These are phyloP conservation scores for Podospora didyma DNA, from an alignment of 495 filamentous ascomycete genomes.

Conservation along the genomic window DNA sequence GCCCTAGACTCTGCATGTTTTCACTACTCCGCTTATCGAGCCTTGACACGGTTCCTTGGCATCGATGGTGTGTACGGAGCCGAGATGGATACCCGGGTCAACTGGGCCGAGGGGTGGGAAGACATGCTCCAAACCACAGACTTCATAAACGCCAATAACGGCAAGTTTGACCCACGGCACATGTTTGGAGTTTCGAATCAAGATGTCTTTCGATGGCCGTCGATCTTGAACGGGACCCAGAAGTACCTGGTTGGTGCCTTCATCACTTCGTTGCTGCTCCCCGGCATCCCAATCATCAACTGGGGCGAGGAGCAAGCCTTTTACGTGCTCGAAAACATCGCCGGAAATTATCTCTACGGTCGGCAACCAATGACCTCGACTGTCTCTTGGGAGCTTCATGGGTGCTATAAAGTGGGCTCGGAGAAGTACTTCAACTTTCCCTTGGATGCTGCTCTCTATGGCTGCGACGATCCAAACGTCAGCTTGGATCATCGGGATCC, in stretches of 20 bases:
- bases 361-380: conserved; percentile 60
- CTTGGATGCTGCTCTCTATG: conserved; percentile 47
- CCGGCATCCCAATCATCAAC: conserved; percentile 60
- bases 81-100: conserved; percentile 53
- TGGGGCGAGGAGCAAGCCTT: conserved; percentile 72
- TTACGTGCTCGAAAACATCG: conserved; percentile 63
- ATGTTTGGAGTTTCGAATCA: conserved; percentile 70
- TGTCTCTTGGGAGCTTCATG: conserved; percentile 63
- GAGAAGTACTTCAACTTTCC: conserved; percentile 37
- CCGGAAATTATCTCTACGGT: conserved; percentile 65
- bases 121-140: conserved; percentile 61
- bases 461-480: conserved; percentile 66
- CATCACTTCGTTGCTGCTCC: conserved; percentile 60
- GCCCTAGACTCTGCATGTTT: conserved; percentile 41
- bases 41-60: conserved; percentile 61
- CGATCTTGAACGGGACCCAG: conserved; percentile 57
- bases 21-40: conserved; percentile 68
- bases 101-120: conserved; percentile 59
- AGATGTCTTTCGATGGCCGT: conserved; percentile 72
- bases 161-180: conserved; percentile 65
- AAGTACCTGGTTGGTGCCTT: conserved; percentile 58
- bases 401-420: conserved; percentile 62
- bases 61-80: conserved; percentile 59
- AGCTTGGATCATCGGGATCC: conserved; percentile 50
- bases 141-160: conserved; percentile 64